A percentile compares a stretch with the other conserved stretches of the same genome.
Evolutionary conservation across 495 filamentous ascomycete species (phyloP).

Genomic region (Pseudoneurospora amorphoporcata): DNA sequence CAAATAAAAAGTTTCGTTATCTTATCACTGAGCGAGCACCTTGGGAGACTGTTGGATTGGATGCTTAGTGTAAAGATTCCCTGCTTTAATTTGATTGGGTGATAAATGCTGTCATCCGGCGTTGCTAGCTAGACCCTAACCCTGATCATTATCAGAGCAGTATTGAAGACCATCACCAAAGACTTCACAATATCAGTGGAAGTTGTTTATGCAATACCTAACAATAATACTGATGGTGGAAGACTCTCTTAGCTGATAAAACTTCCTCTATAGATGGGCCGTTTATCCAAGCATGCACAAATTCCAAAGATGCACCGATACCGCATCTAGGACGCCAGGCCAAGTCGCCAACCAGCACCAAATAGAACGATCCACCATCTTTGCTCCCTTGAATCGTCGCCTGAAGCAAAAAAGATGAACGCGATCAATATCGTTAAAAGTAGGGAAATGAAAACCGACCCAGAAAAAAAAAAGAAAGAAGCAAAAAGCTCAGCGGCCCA

Average conservation of each 20-base stretch:
- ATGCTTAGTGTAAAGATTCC: too few relatives aligned
- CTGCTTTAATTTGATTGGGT: not conserved
- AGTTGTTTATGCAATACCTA: not conserved
- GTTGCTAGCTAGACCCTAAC: not conserved
- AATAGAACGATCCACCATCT: not conserved
- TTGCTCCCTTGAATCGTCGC: not conserved
- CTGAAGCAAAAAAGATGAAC: not conserved
- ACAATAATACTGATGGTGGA: not conserved
- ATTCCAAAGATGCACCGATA: not conserved
- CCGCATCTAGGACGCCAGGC: not conserved
- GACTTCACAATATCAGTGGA: not conserved
- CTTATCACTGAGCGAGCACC: conserved; percentile 5
- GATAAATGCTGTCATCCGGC: not conserved
- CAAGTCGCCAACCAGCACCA: not conserved
- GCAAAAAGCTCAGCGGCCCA: not conserved
- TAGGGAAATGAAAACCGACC: not conserved
- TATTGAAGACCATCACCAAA: not conserved
- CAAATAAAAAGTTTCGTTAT: conserved; percentile 13
- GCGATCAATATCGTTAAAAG: not conserved
- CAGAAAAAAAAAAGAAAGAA: not conserved
- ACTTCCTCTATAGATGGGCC: not conserved
- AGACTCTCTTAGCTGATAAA: not conserved
- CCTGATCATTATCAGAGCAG: not conserved
- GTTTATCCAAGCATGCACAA: not conserved
- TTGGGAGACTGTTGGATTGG: not conserved